Evolutionary conservation across 1,139 yeast genomes (phyloP), one percentile per base, ranked within the genome.

Genomic region (Meyerozyma athensensis): DNA sequence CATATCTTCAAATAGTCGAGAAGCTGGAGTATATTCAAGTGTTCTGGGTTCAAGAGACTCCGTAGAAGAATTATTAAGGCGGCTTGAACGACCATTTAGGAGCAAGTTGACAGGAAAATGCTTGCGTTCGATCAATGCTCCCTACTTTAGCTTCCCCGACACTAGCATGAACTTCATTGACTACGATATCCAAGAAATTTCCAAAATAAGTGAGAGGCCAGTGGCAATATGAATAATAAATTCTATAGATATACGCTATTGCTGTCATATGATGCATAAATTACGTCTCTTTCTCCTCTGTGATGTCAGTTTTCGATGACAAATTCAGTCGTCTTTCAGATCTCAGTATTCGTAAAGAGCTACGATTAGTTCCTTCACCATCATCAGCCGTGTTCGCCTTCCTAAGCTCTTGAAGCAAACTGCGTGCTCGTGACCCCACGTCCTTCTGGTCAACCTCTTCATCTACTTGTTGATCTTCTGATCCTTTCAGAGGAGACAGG

Each of bases 341-440:
- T 8, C 28, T 24, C 28, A 24, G 28, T 12, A 7, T 24, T 7
- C 28, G 28, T n/a, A 24, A 12, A n/a, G 28, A n/a, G 8, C 17
- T 12, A 7, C 28, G 28, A 17, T 17, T 17, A 24, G 13, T 12
- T 4, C 13, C 28, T n/a, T 51, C 57, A 5, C 52, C 39, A 1
- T 47, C 21, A 6, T 43, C 44, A 22, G 39, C 43, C 12, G 58
- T 64, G 22, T 52, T 52, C 3, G 56, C 60, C 8, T 75, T 72
- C 44, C 86, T 61, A 26, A 81, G 63, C 46, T 79, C 84, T 45
- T 72, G 74, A 21, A 81, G 64, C 43, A 81, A 64, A 44, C 67
- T 72, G 47, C 84, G 63, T 0, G 87, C 87, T 40, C 87, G 65
- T 4, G 70, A 68, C 3, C 80, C 81, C 19, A 78, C 68, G 47